Percentiles rank a stretch among this genome's conserved stretches.
phyloP scores from a whole-genome alignment of 73 alveolate genomes.

The Blepharisma japonicum region DNA sequence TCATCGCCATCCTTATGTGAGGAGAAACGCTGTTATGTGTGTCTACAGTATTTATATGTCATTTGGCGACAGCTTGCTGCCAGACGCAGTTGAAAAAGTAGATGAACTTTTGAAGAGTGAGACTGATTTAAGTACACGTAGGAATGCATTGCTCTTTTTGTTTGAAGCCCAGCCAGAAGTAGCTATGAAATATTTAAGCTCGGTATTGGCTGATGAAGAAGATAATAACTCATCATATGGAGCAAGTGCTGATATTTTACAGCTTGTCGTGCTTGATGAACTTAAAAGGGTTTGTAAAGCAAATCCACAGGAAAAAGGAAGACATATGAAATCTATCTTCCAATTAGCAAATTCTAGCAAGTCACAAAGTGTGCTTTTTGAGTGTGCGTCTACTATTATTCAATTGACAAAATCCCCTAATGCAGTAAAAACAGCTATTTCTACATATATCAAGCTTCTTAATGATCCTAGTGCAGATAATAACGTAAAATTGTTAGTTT shows the following conservation, averaged over 20 bases:
- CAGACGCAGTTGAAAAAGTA: slow-evolving; percentile 85
- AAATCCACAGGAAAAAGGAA: slow-evolving; percentile 72
- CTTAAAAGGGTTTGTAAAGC: slow-evolving; percentile 72
- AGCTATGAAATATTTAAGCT: slow-evolving; percentile 69
- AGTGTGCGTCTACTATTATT: slow-evolving; percentile 76
- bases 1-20: slow-evolving; percentile 93
- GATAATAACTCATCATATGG: slow-evolving; percentile 26
- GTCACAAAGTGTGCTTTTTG: slow-evolving; percentile 75
- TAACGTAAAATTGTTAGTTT: slow-evolving; percentile 73
- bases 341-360: slow-evolving; percentile 60
- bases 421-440: slow-evolving; percentile 71
- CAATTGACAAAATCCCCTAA: slow-evolving; percentile 72
- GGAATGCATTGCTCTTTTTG: slow-evolving; percentile 91
- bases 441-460: slow-evolving; percentile 61
- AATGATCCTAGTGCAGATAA: slow-evolving; percentile 70
- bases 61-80: slow-evolving; percentile 87
- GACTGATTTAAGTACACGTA: slow-evolving; percentile 91
- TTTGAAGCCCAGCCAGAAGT: slow-evolving; percentile 66
- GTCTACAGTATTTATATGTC: slow-evolving; percentile 74
- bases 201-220: slow-evolving; percentile 42
- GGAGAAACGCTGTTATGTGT: slow-evolving; percentile 96
- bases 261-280: slow-evolving; percentile 69
- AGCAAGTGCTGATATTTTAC: slow-evolving; percentile 74
- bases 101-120: slow-evolving; percentile 82
- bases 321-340: slow-evolving; percentile 67